These are phyloP conservation scores for Nemania abortiva DNA, from an alignment of 2,329 filamentous ascomycete genomes.

Conservation along the genomic window DNA sequence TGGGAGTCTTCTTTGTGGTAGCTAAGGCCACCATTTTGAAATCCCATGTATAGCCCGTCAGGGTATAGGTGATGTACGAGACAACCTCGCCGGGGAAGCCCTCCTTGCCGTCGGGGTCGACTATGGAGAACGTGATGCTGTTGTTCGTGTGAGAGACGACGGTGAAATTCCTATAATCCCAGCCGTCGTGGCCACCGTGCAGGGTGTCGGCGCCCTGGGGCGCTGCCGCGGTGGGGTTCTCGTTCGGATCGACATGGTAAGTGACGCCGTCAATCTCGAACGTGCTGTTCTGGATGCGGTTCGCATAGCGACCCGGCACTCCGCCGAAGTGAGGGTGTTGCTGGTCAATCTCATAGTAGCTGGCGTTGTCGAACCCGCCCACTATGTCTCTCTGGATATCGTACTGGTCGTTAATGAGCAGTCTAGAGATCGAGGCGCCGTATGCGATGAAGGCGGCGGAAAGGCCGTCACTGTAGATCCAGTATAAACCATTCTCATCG, in stretches of 20 bases:
- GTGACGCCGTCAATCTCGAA: slow-evolving; percentile 74
- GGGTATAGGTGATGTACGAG: slow-evolving; percentile 78
- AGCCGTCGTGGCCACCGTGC: slow-evolving; percentile 77
- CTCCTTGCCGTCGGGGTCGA: slow-evolving; percentile 78
- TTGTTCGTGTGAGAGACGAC: slow-evolving; percentile 74
- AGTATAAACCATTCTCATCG: slow-evolving; percentile 76
- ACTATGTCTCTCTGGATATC: slow-evolving; percentile 78
- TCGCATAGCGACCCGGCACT: slow-evolving; percentile 82
- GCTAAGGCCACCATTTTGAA: slow-evolving; percentile 78
- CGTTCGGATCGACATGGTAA: slow-evolving; percentile 73
- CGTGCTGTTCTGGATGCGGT: slow-evolving; percentile 82
- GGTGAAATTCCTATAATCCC: slow-evolving; percentile 84
- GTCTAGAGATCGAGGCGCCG: slow-evolving; percentile 78
- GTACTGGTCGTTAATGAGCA: slow-evolving; percentile 76
- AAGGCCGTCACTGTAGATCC: slow-evolving; percentile 75
- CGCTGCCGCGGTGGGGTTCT: slow-evolving; percentile 64
- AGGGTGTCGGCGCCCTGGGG: slow-evolving; percentile 72
- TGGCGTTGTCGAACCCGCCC: slow-evolving; percentile 80
- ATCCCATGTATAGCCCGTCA: slow-evolving; percentile 75
- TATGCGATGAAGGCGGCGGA: slow-evolving; percentile 78
- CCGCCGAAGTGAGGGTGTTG: slow-evolving; percentile 78
- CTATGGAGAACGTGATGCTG: slow-evolving; percentile 80
- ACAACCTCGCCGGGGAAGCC: slow-evolving; percentile 84
- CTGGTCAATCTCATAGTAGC: slow-evolving; percentile 73
- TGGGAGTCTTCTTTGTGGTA: slow-evolving; percentile 80